A percentile compares a stretch with the other conserved stretches of the same genome.
These are phyloP conservation scores for Ballota nigra DNA, from an alignment of 257 asterid species.

Conservation along the genomic window DNA sequence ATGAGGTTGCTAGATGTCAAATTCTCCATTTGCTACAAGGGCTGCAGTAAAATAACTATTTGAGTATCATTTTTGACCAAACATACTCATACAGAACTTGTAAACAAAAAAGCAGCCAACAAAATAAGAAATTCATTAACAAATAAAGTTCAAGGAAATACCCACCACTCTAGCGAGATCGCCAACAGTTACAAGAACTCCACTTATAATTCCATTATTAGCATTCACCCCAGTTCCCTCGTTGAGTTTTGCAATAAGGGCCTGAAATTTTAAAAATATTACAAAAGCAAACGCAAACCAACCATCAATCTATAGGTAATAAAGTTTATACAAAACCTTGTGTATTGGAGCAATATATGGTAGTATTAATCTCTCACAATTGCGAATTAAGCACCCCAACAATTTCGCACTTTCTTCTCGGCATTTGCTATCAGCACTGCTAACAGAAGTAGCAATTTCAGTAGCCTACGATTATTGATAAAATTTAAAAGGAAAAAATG, in stretches of 20 bases:
- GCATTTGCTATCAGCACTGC: conserved; percentile 98
- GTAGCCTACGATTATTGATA: conserved; percentile 12
- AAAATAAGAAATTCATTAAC: background rate
- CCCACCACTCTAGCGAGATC: conserved; percentile 99
- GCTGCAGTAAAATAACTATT: conserved; percentile 3
- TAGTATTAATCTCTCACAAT: conserved; percentile 86
- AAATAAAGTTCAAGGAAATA: conserved; percentile 23
- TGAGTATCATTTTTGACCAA: background rate
- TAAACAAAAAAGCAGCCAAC: background rate
- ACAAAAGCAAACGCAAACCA: conserved; percentile 24
- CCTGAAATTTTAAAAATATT: conserved; percentile 46
- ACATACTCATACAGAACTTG: background rate
- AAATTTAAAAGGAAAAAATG: background rate
- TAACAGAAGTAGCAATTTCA: conserved; percentile 38
- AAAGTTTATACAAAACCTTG: conserved; percentile 55
- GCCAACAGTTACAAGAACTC: conserved; percentile 98
- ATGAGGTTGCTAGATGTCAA: conserved; percentile 5
- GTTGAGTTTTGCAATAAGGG: conserved; percentile 81
- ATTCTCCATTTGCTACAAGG: background rate
- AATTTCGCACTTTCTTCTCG: conserved; percentile 98
- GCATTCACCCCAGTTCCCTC: conserved; percentile 96
- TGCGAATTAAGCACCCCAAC: conserved; percentile 97
- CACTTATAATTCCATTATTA: conserved; percentile 91
- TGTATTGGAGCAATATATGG: conserved; percentile 97
- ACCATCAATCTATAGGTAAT: background rate